Base-by-base conservation (phyloP, 495 filamentous ascomycete species). In the Penicillium dipodomyicola region DNA sequence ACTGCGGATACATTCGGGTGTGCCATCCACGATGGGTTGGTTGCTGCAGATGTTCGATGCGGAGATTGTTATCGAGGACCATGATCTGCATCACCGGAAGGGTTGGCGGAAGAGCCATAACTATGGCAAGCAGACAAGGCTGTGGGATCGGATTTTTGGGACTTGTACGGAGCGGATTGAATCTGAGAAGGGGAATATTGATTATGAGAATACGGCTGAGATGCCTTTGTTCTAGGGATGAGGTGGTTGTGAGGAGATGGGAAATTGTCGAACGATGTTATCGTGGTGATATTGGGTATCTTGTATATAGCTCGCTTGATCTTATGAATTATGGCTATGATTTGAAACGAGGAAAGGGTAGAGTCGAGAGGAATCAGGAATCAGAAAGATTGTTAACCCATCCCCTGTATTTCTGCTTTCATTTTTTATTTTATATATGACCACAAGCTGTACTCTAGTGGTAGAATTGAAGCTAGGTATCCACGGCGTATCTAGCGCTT, bases 61-160 rank as follows among this genome's bases (percentile, higher is more conserved):
- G 9, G 72, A 77, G 14, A 74, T 77, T 58, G 71, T 75, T 7
- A 72, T 77, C 49, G 74, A 77, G 56, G 74, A 77, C 23, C 74
- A 77, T 60, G 74, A 77, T 56, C 45, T 77, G 53, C 74, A 77
- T 52, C 74, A 77, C 47, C 71, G 74, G 17, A 75, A 75, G 63
- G 74, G 74, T 0, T 77, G 72, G 72, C 54, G 72, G 20, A 75
- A 74, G 69, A 74, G 71, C 23, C 62, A 77, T 49, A 77, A 77
- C 35, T 77, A 77, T 59, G 74, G 74, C 4, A 77, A 77, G 58
- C 74, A 77, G 66, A 75, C 72, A 0, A 57, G 74, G 8, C 62
- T 77, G 20, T 77, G 74, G 74, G 74, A 77, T 57, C 62, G 65
- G 14, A 59, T 77, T 20, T 77, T 75, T 58, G 74, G 74, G 1